A percentile compares a stretch with the other conserved stretches of the same genome.
These are phyloP conservation scores for Leccinum aurantiacum DNA, from an alignment of 768 basidiomycete species.

Conservation along the genomic window DNA sequence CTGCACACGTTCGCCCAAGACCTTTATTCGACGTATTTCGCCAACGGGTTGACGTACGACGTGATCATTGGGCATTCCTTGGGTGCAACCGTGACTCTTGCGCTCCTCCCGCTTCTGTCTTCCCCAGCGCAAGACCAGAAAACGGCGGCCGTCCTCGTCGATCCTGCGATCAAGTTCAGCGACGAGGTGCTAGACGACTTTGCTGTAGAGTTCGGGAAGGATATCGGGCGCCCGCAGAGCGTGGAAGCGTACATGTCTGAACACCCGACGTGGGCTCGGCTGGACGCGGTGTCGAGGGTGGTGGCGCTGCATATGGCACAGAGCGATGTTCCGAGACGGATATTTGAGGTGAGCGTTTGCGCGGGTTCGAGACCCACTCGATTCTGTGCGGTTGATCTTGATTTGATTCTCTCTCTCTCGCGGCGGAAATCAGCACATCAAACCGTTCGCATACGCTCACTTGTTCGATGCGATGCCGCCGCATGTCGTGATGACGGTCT, in stretches of 20 bases:
- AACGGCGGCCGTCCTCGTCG: conserved; percentile 14
- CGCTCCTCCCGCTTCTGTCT: conserved; percentile 13
- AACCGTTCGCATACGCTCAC: conserved; percentile 15
- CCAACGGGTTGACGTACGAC: conserved; percentile 11
- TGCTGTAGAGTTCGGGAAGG: background rate
- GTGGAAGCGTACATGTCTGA: conserved; percentile 8
- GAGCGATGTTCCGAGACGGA: conserved; percentile 1
- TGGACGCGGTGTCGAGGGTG: conserved; percentile 13
- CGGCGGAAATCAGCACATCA: conserved; percentile 10
- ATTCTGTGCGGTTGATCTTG: background rate
- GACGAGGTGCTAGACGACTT: conserved; percentile 1
- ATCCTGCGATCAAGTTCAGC: conserved; percentile 11
- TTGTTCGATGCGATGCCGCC: conserved; percentile 10
- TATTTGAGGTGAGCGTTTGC: conserved; percentile 8
- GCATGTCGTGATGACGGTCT: conserved; percentile 16
- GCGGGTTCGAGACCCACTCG: background rate
- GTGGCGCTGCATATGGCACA: conserved; percentile 12
- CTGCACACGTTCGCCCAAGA: conserved; percentile 13
- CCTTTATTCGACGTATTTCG: conserved; percentile 17
- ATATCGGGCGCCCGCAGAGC: conserved; percentile 4
- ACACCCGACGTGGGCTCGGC: conserved; percentile 18
- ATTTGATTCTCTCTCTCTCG: background rate
- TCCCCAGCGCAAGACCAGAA: background rate
- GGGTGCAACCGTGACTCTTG: conserved; percentile 10
- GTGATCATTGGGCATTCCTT: conserved; percentile 21